Evolutionary conservation across 83 land plant genomes (phyloP), one percentile per base, ranked within the genome.

Genomic region (Picea abies): DNA sequence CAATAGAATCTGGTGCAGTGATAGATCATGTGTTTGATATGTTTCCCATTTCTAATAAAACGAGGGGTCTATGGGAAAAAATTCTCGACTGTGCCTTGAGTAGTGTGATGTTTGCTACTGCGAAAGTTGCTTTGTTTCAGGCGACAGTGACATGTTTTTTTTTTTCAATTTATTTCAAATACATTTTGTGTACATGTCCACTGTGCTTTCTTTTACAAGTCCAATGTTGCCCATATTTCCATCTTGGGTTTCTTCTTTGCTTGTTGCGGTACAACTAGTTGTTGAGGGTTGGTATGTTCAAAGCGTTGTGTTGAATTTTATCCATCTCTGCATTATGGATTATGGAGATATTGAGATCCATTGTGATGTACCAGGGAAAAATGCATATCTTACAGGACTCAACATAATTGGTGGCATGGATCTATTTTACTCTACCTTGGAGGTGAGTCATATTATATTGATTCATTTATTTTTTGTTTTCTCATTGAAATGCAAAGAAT

Each of bases 401-500:
- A 97, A 98, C 87, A 95, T 97, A 70, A 87, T 96, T 81, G 99
- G 98, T 62, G 98, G 99, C 72, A 92, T 97, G 92, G 89, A 98
- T 67, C 83, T 97, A 82, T 97, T 95, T 82, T 88, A 95, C 16
- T 93, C 96, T 80, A 94, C 95, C 19, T 44, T 97, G 12, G 98
- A 97, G 96, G 99, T 97, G 82, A 84, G 81, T 39, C 14, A 3
- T 73, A 19, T 41, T 66, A 4, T 58, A 49, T 83, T 60, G 67
- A 35, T 62, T 65, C 73, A 8, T 19, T 29, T 44, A 62, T 63
- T 6, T 41, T 63, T 2, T 23, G 19, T n/a, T 69, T 10, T 70
- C 64, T 69, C 6, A 5, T 29, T 81, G 14, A 25, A 37, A 37
- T 3, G 6, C 9, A 23, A 32, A 17, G 56, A 49, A 4, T 19